Conservation (phyloP, 345 rosid species). For the Euphorbia tirucalli region DNA sequence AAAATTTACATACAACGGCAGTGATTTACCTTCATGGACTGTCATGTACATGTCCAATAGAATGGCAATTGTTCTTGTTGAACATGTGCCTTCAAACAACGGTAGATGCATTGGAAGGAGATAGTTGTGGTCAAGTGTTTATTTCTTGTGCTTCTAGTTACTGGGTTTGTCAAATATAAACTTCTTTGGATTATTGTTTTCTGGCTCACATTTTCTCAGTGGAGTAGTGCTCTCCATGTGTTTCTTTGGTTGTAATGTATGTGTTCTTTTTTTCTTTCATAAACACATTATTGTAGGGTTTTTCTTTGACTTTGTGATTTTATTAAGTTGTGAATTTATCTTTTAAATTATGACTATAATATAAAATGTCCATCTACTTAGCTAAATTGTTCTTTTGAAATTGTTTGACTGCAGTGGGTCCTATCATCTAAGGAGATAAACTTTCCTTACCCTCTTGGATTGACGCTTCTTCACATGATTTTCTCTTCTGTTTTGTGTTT, state of each 20-base stretch:
- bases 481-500: slow-evolving; percentile 88
- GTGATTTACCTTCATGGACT: background rate
- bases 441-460: slow-evolving; percentile 93
- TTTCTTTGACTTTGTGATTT: background rate
- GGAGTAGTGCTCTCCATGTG: background rate
- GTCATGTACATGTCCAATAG: background rate
- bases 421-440: slow-evolving; percentile 95
- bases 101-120: background rate
- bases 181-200: background rate
- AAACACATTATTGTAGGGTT: background rate
- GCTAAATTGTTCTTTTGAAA: slow-evolving; percentile 1
- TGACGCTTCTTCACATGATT: slow-evolving; percentile 94
- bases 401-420: slow-evolving; percentile 70
- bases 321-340: background rate
- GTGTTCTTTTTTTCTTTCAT: background rate
- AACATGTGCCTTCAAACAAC: background rate
- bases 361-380: background rate
- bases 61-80: background rate
- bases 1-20: background rate
- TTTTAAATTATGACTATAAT: background rate
- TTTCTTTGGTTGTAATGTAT: background rate
- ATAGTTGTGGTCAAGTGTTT: background rate
- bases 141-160: background rate
- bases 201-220: background rate
- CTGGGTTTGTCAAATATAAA: background rate